Evolutionary conservation across 805 yeast species (phyloP).

Genomic region (Candida boleticola): DNA sequence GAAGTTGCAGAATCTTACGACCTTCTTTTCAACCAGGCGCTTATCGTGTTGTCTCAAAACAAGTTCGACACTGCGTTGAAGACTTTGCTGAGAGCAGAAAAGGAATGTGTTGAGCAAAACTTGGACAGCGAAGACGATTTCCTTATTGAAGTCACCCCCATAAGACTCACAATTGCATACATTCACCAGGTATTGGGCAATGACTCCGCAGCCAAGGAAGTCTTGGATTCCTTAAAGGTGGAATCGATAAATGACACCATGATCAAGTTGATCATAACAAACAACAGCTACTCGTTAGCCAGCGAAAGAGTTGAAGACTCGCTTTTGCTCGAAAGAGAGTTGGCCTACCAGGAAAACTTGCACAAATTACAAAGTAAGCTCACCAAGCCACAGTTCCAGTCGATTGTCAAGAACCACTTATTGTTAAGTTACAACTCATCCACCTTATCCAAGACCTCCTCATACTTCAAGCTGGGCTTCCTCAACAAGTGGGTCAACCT

Average conservation of each 20-base stretch:
- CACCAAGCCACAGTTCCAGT: constrained; percentile 37
- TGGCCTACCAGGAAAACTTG: constrained; percentile 33
- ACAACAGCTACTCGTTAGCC: constrained; percentile 41
- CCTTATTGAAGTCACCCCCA: constrained; percentile 55
- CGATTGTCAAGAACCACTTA: constrained; percentile 43
- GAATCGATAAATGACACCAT: constrained; percentile 35
- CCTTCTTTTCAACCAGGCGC: constrained; percentile 56
- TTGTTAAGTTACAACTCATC: constrained; percentile 41
- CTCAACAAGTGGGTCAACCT: constrained; percentile 16
- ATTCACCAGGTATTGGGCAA: constrained; percentile 38
- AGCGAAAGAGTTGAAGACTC: background rate
- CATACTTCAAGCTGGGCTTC: constrained; percentile 20
- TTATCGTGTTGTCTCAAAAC: constrained; percentile 44
- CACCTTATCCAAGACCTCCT: constrained; percentile 27
- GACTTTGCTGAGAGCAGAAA: constrained; percentile 45
- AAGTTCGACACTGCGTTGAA: constrained; percentile 39
- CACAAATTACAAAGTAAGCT: constrained; percentile 29
- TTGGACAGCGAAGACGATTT: constrained; percentile 44
- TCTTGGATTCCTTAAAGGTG: constrained; percentile 35
- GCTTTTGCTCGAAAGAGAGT: constrained; percentile 27
- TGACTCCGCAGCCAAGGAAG: constrained; percentile 26
- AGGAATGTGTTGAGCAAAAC: constrained; percentile 36
- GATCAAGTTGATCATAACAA: constrained; percentile 40
- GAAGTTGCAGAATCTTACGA: constrained; percentile 48
- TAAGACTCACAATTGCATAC: constrained; percentile 58